Percentiles rank a stretch among this genome's conserved stretches.
Conservation (phyloP, 2,329 filamentous ascomycete species). For the Colletotrichum scovillei region DNA sequence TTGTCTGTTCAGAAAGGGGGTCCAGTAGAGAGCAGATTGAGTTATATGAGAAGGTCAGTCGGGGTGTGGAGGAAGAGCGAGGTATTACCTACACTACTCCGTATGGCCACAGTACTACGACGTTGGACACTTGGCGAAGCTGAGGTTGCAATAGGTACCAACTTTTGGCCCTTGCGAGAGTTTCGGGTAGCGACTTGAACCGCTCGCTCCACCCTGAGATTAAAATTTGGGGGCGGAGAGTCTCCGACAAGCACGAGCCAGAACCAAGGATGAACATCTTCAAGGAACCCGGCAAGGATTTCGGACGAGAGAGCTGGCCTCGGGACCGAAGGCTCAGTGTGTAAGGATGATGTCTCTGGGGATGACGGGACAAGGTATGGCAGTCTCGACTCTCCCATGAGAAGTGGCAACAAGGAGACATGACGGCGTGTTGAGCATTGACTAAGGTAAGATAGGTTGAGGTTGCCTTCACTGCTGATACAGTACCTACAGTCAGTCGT, state of each 20-base stretch:
- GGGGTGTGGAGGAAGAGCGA: slow-evolving; percentile 3
- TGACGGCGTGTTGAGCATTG: background rate
- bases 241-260: slow-evolving; percentile 8
- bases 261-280: slow-evolving; percentile 2
- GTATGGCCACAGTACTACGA: background rate
- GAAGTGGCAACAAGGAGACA: background rate
- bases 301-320: slow-evolving; percentile 23
- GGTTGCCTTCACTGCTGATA: background rate
- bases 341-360: background rate
- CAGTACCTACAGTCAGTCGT: background rate
- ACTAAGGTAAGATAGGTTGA: background rate
- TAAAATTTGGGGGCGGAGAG: slow-evolving; percentile 26
- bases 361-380: background rate
- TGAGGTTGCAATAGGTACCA: slow-evolving; percentile 17
- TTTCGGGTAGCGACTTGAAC: slow-evolving; percentile 34
- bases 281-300: background rate
- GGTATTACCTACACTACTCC: background rate
- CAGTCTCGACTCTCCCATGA: background rate
- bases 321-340: slow-evolving; percentile 13
- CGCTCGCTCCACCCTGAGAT: slow-evolving; percentile 6
- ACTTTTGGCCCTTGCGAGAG: slow-evolving; percentile 26
- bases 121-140: background rate
- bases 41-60: background rate
- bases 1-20: background rate
- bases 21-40: background rate